Base-by-base conservation (phyloP, 2,329 filamentous ascomycete genomes). In the Neoarthrinium moseri region DNA sequence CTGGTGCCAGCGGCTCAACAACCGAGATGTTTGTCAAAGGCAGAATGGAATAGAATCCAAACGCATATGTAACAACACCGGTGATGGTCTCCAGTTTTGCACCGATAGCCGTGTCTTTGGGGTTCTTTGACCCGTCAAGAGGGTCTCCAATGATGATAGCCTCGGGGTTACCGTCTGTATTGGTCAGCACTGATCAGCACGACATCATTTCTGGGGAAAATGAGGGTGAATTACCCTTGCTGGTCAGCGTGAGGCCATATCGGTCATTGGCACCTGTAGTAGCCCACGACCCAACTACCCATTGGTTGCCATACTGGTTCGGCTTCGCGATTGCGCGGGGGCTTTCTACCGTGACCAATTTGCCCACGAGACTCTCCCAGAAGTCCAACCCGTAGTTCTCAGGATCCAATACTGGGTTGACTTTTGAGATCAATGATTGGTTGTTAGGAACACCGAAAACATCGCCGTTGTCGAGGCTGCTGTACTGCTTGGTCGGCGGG, bases 11-110 rank as follows among this genome's bases (percentile, higher is more conserved):
- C 4, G 72, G 72, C 3, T 60, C 58, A 36, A 69, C 66, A 24
- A 81, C 66, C 30, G 72, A 70, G 50, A 84, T 56, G 17, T 74
- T 75, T 1, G 82, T 86, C 13, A 78, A 65, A 1, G 86, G 86
- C 4, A 87, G 73, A 56, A 89, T 80, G 51, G 75, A 72, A 65
- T 88, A 89, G 69, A 83, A 87, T 20, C 85, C 85, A 55, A 81
- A 87, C 10, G 75, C 73, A 51, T 87, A 77, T 38, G 71, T 77
- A 6, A 89, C 73, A 15, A 89, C 68, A n/a, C 86, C 86, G 0
- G 82, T 87, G 56, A 89, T 81, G 43, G 86, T 80, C 38, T 74
- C 75, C 7, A 88, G 67, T 5, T 67, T 66, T 60, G 89, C 85
- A 13, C 85, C 86, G 45, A 89, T 75, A 57, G 80, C 83, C 50